Evolutionary conservation across 352 stramenopile genomes (phyloP).

Genomic region (Phytophthora citricola): DNA sequence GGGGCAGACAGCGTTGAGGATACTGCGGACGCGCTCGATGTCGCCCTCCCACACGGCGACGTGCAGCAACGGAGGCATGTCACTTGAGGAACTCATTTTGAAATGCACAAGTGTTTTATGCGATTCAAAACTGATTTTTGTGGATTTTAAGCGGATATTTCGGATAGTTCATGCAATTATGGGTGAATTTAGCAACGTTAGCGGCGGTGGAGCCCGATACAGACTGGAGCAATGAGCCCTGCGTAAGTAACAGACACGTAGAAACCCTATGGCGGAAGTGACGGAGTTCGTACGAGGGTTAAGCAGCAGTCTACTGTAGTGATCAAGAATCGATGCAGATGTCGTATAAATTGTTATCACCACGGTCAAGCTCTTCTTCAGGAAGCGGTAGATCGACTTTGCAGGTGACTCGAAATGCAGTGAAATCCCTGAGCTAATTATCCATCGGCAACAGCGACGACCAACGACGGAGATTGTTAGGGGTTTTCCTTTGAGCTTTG

Average conservation of each 20-base stretch:
- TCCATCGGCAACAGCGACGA: constrained; percentile 1
- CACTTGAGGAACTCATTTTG: constrained; percentile 12
- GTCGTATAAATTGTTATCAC: not conserved
- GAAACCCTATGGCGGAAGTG: not conserved
- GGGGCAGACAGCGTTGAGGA: constrained; percentile 40
- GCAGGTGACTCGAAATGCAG: not conserved
- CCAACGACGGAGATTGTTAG: constrained; percentile 14
- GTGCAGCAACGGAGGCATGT: constrained; percentile 51
- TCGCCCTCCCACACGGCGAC: constrained; percentile 80
- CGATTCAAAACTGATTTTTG: not conserved
- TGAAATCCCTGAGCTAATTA: too few species aligned
- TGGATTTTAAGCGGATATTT: not conserved
- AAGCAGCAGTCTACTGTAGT: not conserved
- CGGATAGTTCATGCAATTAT: not conserved
- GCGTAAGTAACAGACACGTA: not conserved
- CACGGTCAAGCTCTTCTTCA: not conserved
- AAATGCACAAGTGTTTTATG: not conserved
- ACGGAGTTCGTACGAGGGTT: not conserved
- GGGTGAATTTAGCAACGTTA: too few species aligned
- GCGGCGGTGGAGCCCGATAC: too few species aligned
- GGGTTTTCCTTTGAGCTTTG: constrained; percentile 15
- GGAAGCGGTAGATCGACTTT: not conserved
- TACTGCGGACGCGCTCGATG: constrained; percentile 32
- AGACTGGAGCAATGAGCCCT: not conserved
- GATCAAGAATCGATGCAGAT: not conserved